Evolutionary conservation across 2,329 filamentous ascomycete genomes (phyloP).

Genomic region (Fusarium goolgardi): DNA sequence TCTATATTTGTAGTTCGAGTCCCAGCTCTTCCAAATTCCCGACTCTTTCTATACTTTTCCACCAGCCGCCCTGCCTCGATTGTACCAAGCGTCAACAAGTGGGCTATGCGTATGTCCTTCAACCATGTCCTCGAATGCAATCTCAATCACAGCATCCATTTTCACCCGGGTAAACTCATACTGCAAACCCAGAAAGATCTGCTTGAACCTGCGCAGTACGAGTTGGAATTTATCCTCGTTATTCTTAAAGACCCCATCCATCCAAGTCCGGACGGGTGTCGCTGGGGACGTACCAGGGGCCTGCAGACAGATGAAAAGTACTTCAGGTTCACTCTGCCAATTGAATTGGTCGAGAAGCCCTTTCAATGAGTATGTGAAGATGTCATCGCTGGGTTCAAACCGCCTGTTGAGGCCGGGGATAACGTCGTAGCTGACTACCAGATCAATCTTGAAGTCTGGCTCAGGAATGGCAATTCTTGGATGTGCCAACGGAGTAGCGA

Average conservation of each 20-base stretch:
- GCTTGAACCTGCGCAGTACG: conserved; percentile 1
- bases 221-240: conserved; percentile 1
- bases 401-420: not conserved
- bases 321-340: conserved; percentile 6
- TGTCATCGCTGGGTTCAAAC: not conserved
- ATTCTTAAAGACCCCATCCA: not conserved
- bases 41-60: not conserved
- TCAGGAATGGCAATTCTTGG: not conserved
- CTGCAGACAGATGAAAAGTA: conserved; percentile 1
- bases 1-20: not conserved
- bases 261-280: not conserved
- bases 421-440: conserved; percentile 14
- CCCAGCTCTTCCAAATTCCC: not conserved
- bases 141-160: conserved; percentile 6
- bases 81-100: not conserved
- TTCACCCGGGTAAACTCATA: not conserved
- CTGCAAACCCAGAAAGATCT: not conserved
- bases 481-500: accelerated
- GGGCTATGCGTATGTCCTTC: not conserved
- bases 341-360: not conserved
- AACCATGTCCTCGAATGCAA: not conserved
- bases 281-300: not conserved
- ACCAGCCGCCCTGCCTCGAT: not conserved
- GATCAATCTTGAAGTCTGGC: not conserved
- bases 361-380: conserved; percentile 1